Evolutionary conservation across 345 rosid species (phyloP).

Genomic region (Raphanus sativus): DNA sequence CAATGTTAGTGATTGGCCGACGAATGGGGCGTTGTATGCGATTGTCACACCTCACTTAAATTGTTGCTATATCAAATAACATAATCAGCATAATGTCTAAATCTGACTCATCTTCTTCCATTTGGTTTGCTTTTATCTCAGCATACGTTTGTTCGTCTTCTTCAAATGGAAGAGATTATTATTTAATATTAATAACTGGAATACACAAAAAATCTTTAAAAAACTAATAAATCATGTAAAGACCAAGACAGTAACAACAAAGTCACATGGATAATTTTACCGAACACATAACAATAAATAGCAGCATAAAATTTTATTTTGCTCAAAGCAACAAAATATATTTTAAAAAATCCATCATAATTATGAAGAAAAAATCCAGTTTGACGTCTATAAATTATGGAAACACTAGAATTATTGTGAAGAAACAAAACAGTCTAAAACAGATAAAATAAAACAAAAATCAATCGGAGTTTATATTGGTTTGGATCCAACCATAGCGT

Average conservation of each 20-base stretch:
- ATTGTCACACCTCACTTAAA: background rate
- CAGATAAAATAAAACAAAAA: background rate
- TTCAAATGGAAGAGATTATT: no score
- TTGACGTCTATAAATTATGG: background rate
- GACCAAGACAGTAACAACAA: background rate
- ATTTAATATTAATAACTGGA: background rate
- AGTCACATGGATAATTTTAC: no score
- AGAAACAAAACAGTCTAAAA: background rate
- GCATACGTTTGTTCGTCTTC: background rate
- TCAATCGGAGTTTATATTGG: background rate
- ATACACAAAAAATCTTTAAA: background rate
- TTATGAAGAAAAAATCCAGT: background rate
- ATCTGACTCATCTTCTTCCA: background rate
- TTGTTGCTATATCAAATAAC: background rate
- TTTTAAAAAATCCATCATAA: no score
- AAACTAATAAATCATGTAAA: background rate
- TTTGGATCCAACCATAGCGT: background rate
- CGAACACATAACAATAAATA: no score
- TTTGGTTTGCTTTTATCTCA: background rate
- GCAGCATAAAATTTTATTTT: no score
- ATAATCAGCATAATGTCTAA: background rate
- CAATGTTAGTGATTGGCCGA: background rate
- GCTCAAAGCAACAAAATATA: no score
- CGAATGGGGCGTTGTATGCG: background rate
- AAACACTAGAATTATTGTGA: background rate